phyloP scores from a whole-genome alignment of 2,329 filamentous ascomycete genomes.

The Clarireedia sp. region DNA sequence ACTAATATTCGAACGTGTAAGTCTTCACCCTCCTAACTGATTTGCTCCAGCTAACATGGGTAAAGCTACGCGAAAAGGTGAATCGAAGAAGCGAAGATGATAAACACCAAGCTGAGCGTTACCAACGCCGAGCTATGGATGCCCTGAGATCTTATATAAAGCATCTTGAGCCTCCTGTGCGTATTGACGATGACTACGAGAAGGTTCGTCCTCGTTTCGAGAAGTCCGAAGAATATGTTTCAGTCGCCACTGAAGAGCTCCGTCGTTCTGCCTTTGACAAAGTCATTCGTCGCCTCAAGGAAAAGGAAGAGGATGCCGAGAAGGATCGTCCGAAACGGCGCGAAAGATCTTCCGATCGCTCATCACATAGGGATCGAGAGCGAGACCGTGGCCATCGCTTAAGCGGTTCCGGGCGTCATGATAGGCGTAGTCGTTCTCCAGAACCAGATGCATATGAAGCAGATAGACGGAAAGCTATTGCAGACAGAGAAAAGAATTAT shows the following conservation, averaged over 20 bases:
- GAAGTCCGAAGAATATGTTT: conserved; percentile 76
- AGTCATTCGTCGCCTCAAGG: conserved; percentile 79
- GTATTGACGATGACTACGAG: conserved; percentile 76
- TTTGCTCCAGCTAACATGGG: conserved; percentile 20
- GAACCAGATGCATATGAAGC: conserved; percentile 93
- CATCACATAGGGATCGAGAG: conserved; percentile 38
- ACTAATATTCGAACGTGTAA: conserved; percentile 75
- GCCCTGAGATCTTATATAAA: conserved; percentile 80
- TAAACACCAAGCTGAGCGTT: conserved; percentile 70
- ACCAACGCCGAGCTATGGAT: conserved; percentile 78
- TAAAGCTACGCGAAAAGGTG: conserved; percentile 74
- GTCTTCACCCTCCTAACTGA: conserved; percentile 23
- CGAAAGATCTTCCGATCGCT: conserved; percentile 42
- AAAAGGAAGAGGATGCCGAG: conserved; percentile 80
- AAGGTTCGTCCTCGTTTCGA: conserved; percentile 73
- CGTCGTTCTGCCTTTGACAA: conserved; percentile 85
- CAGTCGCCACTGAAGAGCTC: conserved; percentile 73
- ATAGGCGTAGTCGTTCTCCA: conserved; percentile 73
- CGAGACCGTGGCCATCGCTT: conserved; percentile 58
- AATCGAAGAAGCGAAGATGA: conserved; percentile 77
- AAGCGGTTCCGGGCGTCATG: conserved; percentile 40
- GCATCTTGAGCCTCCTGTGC: conserved; percentile 78
- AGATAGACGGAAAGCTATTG: conserved; percentile 86
- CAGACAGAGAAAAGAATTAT: conserved; percentile 89
- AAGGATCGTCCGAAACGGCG: conserved; percentile 52